Conservation (phyloP, 148 eudicot species). For the Selenicereus undatus region DNA sequence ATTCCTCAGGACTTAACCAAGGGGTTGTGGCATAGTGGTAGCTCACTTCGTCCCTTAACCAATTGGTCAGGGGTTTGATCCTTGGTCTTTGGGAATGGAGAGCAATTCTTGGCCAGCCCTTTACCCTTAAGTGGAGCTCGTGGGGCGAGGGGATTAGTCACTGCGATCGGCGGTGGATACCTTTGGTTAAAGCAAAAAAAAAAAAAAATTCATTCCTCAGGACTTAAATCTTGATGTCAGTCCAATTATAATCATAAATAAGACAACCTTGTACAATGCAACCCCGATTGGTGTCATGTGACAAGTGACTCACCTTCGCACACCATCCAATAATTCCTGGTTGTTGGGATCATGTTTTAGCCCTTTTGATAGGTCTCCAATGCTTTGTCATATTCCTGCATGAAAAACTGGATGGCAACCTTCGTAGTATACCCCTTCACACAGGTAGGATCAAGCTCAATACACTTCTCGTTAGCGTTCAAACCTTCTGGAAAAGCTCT, state of each 20-base stretch:
- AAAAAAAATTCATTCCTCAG: too few relatives aligned
- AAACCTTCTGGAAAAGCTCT: conserved; percentile 93
- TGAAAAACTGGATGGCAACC: conserved; percentile 88
- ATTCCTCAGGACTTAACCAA: conserved; percentile 80
- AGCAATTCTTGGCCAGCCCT: too few relatives aligned
- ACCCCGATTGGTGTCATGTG: background rate
- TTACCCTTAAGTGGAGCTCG: too few relatives aligned
- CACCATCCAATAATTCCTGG: conserved; percentile 80
- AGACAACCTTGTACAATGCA: background rate
- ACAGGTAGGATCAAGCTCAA: conserved; percentile 93
- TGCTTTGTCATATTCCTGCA: conserved; percentile 97
- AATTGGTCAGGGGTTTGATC: too few relatives aligned
- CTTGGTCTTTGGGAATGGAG: too few relatives aligned
- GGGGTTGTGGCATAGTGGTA: too few relatives aligned
- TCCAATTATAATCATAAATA: background rate
- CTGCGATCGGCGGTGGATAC: too few relatives aligned
- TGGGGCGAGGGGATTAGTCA: too few relatives aligned
- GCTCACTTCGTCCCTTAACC: too few relatives aligned
- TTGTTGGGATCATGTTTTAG: conserved; percentile 72
- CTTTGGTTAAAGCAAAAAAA: too few relatives aligned
- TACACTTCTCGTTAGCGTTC: conserved; percentile 96
- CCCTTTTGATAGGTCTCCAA: conserved; percentile 94
- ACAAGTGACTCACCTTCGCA: conserved; percentile 52
- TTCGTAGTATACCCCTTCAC: conserved; percentile 89
- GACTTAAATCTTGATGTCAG: conserved; percentile 27